Percentiles rank a stretch among this genome's conserved stretches.
These are phyloP conservation scores for Arthrobotrys pseudoclavata DNA, from an alignment of 2,329 filamentous ascomycete species.

Conservation along the genomic window DNA sequence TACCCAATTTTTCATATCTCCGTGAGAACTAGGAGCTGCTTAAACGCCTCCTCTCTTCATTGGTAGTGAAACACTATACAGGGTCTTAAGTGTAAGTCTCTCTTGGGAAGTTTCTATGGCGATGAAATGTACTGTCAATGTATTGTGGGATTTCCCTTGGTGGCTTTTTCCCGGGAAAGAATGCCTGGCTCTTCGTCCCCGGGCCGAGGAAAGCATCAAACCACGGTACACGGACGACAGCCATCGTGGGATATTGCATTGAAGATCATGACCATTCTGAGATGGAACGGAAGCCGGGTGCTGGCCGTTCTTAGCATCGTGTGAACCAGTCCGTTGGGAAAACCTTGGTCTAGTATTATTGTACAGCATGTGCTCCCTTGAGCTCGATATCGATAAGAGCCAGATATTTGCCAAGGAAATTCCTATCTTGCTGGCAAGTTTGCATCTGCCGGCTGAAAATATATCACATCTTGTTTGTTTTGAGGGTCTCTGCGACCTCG, in stretches of 20 bases:
- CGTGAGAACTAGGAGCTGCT: slow-evolving; percentile 30
- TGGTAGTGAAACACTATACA: slow-evolving; percentile 36
- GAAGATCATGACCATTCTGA: slow-evolving; percentile 22
- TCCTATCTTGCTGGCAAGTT: slow-evolving; percentile 7
- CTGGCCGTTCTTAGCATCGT: slow-evolving; percentile 9
- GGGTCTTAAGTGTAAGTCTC: slow-evolving; percentile 35
- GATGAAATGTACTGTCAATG: slow-evolving; percentile 21
- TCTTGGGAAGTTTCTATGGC: slow-evolving; percentile 29
- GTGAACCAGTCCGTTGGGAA: slow-evolving; percentile 18
- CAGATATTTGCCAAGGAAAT: slow-evolving; percentile 37
- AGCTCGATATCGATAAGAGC: slow-evolving; percentile 39
- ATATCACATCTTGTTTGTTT: slow-evolving; percentile 27
- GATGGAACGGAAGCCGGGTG: slow-evolving; percentile 30
- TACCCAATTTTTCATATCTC: slow-evolving; percentile 33
- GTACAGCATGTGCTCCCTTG: slow-evolving; percentile 11
- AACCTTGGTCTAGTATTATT: neutral
- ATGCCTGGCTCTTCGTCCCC: slow-evolving; percentile 5
- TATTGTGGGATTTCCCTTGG: slow-evolving; percentile 10
- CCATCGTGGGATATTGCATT: slow-evolving; percentile 24
- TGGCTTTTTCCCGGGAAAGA: slow-evolving; percentile 11
- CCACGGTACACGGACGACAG: slow-evolving; percentile 16
- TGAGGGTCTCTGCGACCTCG: slow-evolving; percentile 39
- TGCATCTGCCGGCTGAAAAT: slow-evolving; percentile 7
- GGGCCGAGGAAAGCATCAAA: slow-evolving; percentile 16
- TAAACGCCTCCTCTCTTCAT: slow-evolving; percentile 40